Conservation (phyloP, 2,329 filamentous ascomycete genomes). For the Penicillium capsulatum region DNA sequence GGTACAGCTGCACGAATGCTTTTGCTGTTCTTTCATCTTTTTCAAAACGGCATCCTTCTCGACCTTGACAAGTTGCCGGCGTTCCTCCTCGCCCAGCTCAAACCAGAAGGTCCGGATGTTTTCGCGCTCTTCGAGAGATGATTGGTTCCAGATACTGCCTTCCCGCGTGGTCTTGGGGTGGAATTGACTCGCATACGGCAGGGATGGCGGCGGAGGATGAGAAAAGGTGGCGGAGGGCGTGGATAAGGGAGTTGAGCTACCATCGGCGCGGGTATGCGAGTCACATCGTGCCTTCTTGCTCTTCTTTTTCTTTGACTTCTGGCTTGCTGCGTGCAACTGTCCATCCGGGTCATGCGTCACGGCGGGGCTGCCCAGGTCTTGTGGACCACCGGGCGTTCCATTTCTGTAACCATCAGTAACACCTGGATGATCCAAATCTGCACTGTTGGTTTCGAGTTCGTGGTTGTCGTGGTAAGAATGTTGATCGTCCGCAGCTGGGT, state of each 20-base stretch:
- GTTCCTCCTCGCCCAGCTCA: conserved; percentile 85
- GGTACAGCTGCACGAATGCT: conserved; percentile 96
- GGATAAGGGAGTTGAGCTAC: conserved; percentile 38
- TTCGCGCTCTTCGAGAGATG: conserved; percentile 87
- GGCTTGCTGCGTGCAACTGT: conserved; percentile 22
- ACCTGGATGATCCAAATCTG: conserved; percentile 42
- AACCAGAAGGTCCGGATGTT: conserved; percentile 99
- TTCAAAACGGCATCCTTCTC: conserved; percentile 96
- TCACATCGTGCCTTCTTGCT: conserved; percentile 35
- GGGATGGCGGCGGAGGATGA: conserved; percentile 42
- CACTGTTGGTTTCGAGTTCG: conserved; percentile 26
- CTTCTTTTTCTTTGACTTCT: conserved; percentile 43
- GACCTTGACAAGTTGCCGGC: conserved; percentile 92
- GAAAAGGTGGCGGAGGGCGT: conserved; percentile 44
- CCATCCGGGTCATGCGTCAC: conserved; percentile 21
- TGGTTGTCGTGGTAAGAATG: conserved; percentile 30
- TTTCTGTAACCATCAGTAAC: conserved; percentile 55
- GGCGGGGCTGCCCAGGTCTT: conserved; percentile 9
- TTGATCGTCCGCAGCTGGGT: conserved; percentile 28
- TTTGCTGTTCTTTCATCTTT: conserved; percentile 99
- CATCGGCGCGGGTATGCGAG: conserved; percentile 36
- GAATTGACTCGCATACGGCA: conserved; percentile 41
- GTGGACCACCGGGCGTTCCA: conserved; percentile 40
- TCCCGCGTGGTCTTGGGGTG: conserved; percentile 59
- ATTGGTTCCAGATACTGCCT: conserved; percentile 91